Evolutionary conservation across 352 stramenopile genomes (phyloP).

Genomic region (Blastocystis sp.): DNA sequence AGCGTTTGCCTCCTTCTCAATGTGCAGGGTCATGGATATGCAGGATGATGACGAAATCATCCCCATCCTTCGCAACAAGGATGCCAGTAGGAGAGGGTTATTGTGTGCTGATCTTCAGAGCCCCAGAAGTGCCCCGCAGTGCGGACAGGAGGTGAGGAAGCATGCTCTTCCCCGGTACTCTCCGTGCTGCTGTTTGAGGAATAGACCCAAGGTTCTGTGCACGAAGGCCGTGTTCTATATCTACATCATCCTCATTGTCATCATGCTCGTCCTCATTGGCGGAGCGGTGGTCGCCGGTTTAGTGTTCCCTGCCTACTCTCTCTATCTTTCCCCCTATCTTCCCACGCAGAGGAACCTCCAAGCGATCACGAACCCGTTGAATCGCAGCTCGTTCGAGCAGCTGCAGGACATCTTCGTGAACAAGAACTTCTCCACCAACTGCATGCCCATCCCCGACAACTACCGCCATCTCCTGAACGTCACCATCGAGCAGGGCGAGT

Average conservation of each 20-base stretch:
- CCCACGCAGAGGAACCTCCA: slow-evolving; percentile 40
- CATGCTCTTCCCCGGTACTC: slow-evolving; percentile 41
- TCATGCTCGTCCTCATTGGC: slow-evolving; percentile 28
- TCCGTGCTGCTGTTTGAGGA: neutral
- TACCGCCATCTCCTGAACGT: slow-evolving; percentile 34
- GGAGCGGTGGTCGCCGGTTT: neutral
- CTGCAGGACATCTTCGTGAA: slow-evolving; percentile 18
- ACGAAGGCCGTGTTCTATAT: slow-evolving; percentile 58
- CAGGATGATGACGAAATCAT: slow-evolving; percentile 64
- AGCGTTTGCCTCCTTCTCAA: neutral
- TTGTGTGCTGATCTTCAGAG: neutral
- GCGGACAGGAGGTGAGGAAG: slow-evolving; percentile 13
- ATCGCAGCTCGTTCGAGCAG: slow-evolving; percentile 5
- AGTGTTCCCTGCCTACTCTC: slow-evolving; percentile 48
- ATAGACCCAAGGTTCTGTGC: slow-evolving; percentile 61
- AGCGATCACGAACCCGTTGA: neutral
- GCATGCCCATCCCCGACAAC: slow-evolving; percentile 32
- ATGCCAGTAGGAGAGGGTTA: neutral
- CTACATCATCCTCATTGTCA: slow-evolving; percentile 20
- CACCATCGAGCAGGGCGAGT: slow-evolving; percentile 13
- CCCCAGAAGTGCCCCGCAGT: slow-evolving; percentile 14
- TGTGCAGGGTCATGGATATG: slow-evolving; percentile 64
- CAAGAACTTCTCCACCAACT: slow-evolving; percentile 55
- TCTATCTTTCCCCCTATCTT: slow-evolving; percentile 63
- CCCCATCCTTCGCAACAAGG: slow-evolving; percentile 37